Percentiles rank a stretch among this genome's conserved stretches.
Conservation (phyloP, 768 basidiomycete species). For the Pleurotus ostreatus region DNA sequence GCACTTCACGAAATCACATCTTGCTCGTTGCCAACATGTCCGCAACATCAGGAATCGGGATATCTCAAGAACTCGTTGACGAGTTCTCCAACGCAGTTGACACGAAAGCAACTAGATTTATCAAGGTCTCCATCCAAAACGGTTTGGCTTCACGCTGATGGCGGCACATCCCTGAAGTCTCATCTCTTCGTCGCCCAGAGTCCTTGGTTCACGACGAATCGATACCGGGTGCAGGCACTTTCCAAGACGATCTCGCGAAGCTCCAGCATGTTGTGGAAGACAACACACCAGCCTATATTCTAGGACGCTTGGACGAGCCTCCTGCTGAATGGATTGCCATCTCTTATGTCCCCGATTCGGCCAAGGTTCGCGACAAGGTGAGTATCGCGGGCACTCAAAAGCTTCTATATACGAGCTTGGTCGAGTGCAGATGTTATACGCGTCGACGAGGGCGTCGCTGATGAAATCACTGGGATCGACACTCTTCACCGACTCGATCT, state of each 20-base stretch:
- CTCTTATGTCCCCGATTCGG: conserved; percentile 79
- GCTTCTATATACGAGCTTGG: conserved; percentile 1
- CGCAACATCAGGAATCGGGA: conserved; percentile 66
- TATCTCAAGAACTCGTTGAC: conserved; percentile 52
- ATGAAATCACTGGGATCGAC: conserved; percentile 72
- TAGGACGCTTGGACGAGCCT: conserved; percentile 59
- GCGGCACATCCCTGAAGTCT: conserved; percentile 12
- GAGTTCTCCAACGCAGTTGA: conserved; percentile 57
- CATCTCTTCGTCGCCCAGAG: conserved; percentile 40
- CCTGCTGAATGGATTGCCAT: conserved; percentile 68
- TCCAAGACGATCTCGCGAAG: conserved; percentile 57
- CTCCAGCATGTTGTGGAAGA: conserved; percentile 59
- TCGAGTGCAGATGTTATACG: conserved; percentile 75
- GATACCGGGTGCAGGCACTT: conserved; percentile 42
- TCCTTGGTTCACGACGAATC: conserved; percentile 59
- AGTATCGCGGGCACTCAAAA: conserved; percentile 6
- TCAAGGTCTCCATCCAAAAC: conserved; percentile 73
- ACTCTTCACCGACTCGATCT: conserved; percentile 69
- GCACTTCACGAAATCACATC: background rate
- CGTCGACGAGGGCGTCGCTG: conserved; percentile 68
- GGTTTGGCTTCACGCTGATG: conserved; percentile 39
- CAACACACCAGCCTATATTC: conserved; percentile 68
- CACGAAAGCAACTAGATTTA: conserved; percentile 53
- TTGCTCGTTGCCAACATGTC: conserved; percentile 46
- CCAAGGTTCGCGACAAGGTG: conserved; percentile 81